Percentiles rank a stretch among this genome's conserved stretches.
Evolutionary conservation across 1,284 basidiomycete species (phyloP).

Genomic region (Ustilago trichophora): DNA sequence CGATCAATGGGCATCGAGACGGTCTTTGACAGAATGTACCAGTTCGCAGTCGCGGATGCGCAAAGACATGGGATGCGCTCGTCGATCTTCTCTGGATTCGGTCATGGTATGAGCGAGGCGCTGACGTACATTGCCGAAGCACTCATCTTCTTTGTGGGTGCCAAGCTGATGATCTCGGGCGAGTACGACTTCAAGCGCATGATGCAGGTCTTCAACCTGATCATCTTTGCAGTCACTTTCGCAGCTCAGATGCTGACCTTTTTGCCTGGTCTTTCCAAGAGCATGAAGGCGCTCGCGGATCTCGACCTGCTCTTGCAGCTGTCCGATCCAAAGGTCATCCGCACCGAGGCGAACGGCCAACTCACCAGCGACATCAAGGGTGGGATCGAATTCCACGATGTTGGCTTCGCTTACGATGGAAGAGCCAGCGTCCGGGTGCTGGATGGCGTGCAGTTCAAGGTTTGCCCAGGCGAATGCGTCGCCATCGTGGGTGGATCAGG

Average conservation of each 20-base stretch:
- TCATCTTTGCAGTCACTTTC: slow-evolving; percentile 92
- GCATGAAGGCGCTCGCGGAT: slow-evolving; percentile 75
- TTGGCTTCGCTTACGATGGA: slow-evolving; percentile 51
- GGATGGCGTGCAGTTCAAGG: slow-evolving; percentile 23
- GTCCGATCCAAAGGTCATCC: background rate
- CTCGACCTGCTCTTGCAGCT: slow-evolving; percentile 75
- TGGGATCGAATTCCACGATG: slow-evolving; percentile 45
- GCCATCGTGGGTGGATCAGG: slow-evolving; percentile 62
- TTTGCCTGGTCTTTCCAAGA: slow-evolving; percentile 60
- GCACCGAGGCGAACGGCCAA: slow-evolving; percentile 9
- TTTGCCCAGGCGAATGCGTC: slow-evolving; percentile 56
- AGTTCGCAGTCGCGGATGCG: slow-evolving; percentile 73
- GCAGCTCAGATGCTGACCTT: slow-evolving; percentile 87
- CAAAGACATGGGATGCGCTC: slow-evolving; percentile 77
- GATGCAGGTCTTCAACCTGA: slow-evolving; percentile 87
- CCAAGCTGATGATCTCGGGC: slow-evolving; percentile 81
- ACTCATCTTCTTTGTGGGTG: slow-evolving; percentile 87
- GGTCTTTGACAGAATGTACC: slow-evolving; percentile 78
- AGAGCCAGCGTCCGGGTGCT: slow-evolving; percentile 36
- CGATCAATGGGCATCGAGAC: slow-evolving; percentile 87
- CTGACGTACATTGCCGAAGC: slow-evolving; percentile 81
- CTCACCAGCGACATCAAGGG: slow-evolving; percentile 22
- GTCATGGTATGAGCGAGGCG: slow-evolving; percentile 80
- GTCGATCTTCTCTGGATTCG: slow-evolving; percentile 84
- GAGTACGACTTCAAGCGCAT: slow-evolving; percentile 85